phyloP scores from a whole-genome alignment of 345 rosid genomes.

The Corymbia maculata region DNA sequence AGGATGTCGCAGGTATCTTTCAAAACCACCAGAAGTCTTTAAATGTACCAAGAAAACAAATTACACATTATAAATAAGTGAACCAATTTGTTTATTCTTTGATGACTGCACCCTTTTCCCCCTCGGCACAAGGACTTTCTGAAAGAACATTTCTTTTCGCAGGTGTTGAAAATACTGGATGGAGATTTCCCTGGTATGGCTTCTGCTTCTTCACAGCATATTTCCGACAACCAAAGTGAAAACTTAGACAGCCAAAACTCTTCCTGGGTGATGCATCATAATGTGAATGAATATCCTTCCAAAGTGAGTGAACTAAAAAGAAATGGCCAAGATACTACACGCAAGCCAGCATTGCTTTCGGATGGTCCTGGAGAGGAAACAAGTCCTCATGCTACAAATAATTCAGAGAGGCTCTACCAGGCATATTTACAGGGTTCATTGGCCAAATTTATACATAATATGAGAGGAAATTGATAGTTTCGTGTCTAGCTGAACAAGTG shows the following conservation, averaged over 20 bases:
- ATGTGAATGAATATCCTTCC: not conserved
- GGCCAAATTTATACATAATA: slow-evolving; percentile 4
- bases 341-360: not conserved
- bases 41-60: not conserved
- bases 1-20: slow-evolving; percentile 26
- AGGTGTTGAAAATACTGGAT: slow-evolving; percentile 28
- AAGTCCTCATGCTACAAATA: not conserved
- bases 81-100: not conserved
- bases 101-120: not conserved
- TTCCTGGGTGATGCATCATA: not conserved
- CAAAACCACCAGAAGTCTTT: not conserved
- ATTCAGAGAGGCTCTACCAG: not conserved
- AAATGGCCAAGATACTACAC: not conserved
- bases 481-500: not conserved
- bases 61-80: not conserved
- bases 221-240: not conserved
- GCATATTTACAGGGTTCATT: not conserved
- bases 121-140: not conserved
- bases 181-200: slow-evolving; percentile 9
- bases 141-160: not conserved
- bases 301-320: not conserved
- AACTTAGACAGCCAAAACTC: not conserved
- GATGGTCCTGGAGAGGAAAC: not conserved
- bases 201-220: not conserved
- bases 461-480: not conserved